These are phyloP conservation scores for Extremus antarcticus DNA, from an alignment of 495 filamentous ascomycete genomes.

Conservation along the genomic window DNA sequence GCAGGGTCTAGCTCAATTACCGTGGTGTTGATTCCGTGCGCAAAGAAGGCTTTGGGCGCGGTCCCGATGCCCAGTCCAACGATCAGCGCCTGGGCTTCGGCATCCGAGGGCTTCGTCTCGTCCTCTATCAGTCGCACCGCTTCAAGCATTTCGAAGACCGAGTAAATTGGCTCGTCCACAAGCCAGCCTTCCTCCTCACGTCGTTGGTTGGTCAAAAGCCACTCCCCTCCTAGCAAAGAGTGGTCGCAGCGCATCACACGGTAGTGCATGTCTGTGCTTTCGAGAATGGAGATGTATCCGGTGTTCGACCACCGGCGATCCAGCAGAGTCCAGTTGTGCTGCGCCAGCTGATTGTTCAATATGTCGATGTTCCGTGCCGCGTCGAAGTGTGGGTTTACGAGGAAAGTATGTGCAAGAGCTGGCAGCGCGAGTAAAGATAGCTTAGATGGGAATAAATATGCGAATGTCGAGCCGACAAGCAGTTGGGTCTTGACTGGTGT, in stretches of 20 bases:
- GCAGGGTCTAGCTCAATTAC: constrained; percentile 89
- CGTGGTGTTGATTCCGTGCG: constrained; percentile 82
- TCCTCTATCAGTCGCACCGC: constrained; percentile 66
- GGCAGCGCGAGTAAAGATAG: constrained; percentile 54
- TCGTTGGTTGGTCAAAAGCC: constrained; percentile 47
- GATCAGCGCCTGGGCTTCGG: constrained; percentile 67
- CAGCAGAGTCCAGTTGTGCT: constrained; percentile 50
- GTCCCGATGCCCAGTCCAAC: constrained; percentile 94
- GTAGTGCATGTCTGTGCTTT: constrained; percentile 58
- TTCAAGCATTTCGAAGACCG: constrained; percentile 85
- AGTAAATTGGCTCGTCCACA: constrained; percentile 77
- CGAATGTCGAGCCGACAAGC: constrained; percentile 50
- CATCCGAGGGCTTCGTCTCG: constrained; percentile 35
- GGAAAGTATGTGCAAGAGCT: constrained; percentile 55
- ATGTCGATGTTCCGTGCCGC: constrained; percentile 39
- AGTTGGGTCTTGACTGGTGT: constrained; percentile 63
- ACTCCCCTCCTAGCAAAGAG: constrained; percentile 88
- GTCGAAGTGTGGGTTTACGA: constrained; percentile 61
- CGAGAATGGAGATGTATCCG: constrained; percentile 84
- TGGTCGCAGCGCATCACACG: constrained; percentile 88
- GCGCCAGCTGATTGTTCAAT: constrained; percentile 52
- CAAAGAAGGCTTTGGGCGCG: constrained; percentile 71
- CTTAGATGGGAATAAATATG: constrained; percentile 55
- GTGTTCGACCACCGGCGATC: constrained; percentile 75
- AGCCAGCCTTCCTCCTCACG: constrained; percentile 20